Evolutionary conservation across 23 red algal species (phyloP).

Genomic region (Gracilariopsis chorda): DNA sequence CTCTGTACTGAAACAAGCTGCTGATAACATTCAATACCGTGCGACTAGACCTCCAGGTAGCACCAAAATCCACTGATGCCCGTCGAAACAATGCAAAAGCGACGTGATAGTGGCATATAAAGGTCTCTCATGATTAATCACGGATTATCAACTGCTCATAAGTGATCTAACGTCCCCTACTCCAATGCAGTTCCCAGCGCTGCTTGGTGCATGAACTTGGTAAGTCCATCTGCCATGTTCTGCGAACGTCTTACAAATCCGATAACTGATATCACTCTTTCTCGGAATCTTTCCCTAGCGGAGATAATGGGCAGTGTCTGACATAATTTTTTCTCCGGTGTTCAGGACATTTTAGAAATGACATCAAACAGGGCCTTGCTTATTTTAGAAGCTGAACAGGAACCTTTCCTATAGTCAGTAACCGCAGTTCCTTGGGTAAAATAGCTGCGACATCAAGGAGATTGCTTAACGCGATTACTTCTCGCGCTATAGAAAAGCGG

Average conservation of each 20-base stretch:
- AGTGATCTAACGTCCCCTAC: background rate
- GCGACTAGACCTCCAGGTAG: no score
- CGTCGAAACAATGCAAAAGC: no score
- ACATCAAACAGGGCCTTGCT: background rate
- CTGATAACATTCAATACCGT: no score
- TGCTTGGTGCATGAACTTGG: background rate
- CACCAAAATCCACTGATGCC: no score
- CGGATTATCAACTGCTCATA: background rate
- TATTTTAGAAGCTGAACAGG: background rate
- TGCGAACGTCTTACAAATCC: background rate
- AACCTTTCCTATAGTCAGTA: background rate
- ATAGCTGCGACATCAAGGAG: background rate
- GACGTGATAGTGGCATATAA: no score
- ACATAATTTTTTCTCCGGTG: background rate
- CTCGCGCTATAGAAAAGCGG: no score
- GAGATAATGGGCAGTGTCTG: background rate
- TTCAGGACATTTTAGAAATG: background rate
- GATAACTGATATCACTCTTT: background rate
- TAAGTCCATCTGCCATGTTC: background rate
- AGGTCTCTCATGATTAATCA: no score
- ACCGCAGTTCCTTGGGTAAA: background rate
- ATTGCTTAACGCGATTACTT: background rate
- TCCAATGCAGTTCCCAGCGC: background rate
- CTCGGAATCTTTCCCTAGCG: background rate
- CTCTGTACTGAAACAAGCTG: no score